Conservation (phyloP, 768 basidiomycete species). For the Candolleomyces efflorescens region DNA sequence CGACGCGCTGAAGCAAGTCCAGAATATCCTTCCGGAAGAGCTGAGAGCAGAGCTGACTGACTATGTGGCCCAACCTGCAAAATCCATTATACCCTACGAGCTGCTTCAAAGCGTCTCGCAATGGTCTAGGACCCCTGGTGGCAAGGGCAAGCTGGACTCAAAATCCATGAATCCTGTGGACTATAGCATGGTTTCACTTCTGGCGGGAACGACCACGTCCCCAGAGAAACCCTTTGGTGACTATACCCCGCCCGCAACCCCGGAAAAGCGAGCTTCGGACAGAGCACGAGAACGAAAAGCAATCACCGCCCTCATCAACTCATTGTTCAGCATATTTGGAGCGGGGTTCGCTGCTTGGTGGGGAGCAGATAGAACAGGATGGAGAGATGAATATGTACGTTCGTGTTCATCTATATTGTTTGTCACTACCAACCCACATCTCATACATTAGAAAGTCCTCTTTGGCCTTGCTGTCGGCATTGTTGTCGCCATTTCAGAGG, state of each 20-base stretch:
- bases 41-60: conserved; percentile 36
- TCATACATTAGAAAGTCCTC: conserved; percentile 46
- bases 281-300: conserved; percentile 55
- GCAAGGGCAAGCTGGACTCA: conserved; percentile 32
- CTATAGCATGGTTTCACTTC: conserved; percentile 69
- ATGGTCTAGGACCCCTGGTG: conserved; percentile 62
- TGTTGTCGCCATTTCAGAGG: conserved; percentile 69
- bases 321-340: conserved; percentile 61
- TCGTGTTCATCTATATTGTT: background rate
- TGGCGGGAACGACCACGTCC: conserved; percentile 76
- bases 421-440: conserved; percentile 1
- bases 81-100: conserved; percentile 56
- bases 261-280: conserved; percentile 42
- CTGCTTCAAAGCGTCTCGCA: conserved; percentile 55
- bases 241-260: conserved; percentile 41
- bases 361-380: conserved; percentile 58
- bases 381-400: conserved; percentile 76
- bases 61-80: conserved; percentile 33
- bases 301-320: conserved; percentile 68
- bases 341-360: conserved; percentile 70
- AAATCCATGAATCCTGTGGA: conserved; percentile 44
- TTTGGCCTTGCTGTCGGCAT: conserved; percentile 57
- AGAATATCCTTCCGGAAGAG: conserved; percentile 39
- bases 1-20: conserved; percentile 43
- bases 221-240: conserved; percentile 67